Evolutionary conservation across 345 rosid genomes (phyloP).

Genomic region (Brassica rapa): DNA sequence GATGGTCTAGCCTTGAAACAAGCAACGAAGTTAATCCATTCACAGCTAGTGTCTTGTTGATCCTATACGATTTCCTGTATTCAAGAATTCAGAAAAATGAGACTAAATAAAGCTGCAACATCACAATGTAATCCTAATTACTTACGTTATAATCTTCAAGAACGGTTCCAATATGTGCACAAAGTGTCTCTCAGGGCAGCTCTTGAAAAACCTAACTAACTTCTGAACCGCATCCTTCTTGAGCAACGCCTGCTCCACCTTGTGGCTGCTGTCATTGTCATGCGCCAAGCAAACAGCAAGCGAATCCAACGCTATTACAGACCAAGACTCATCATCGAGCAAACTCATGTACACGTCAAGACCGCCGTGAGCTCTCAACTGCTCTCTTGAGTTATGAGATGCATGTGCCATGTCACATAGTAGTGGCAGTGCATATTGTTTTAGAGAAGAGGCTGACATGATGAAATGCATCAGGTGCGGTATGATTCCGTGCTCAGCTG

Average conservation of each 20-base stretch:
- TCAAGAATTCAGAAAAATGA: conserved; percentile 26
- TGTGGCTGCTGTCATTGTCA: conserved; percentile 89
- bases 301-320: conserved; percentile 91
- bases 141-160: conserved; percentile 95
- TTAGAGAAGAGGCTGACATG: conserved; percentile 73
- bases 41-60: conserved; percentile 92
- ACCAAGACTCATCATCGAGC: conserved; percentile 88
- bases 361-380: conserved; percentile 94
- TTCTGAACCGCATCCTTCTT: conserved; percentile 86
- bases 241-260: conserved; percentile 93
- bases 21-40: conserved; percentile 95
- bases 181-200: conserved; percentile 94
- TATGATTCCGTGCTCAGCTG: conserved; percentile 98
- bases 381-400: conserved; percentile 96
- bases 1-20: conserved; percentile 84
- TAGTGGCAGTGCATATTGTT: conserved; percentile 82
- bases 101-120: not conserved
- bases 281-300: conserved; percentile 96
- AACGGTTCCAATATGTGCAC: conserved; percentile 98
- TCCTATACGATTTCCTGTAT: conserved; percentile 87
- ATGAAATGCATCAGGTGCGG: conserved; percentile 94
- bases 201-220: conserved; percentile 85
- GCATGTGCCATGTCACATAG: conserved; percentile 99
- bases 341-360: conserved; percentile 90
- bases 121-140: not conserved